phyloP scores from a whole-genome alignment of 805 yeast genomes.

The Pachysolen tannophilus region DNA sequence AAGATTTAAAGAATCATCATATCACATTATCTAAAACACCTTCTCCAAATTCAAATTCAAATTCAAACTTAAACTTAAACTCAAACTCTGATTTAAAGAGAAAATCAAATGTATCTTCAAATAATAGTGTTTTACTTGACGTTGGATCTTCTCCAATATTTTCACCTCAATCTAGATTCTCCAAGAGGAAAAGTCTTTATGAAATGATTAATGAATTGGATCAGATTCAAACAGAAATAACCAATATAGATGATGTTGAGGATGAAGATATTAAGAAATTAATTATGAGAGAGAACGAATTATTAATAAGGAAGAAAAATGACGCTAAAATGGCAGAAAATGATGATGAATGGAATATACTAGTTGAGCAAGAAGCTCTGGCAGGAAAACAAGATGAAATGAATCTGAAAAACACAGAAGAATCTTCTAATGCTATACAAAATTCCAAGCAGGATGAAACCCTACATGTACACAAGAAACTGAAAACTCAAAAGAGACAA shows the following conservation, averaged over 20 bases:
- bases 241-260: slow-evolving; percentile 13
- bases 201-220: slow-evolving; percentile 40
- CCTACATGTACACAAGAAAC: slow-evolving; percentile 17
- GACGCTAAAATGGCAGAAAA: slow-evolving; percentile 15
- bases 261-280: slow-evolving; percentile 12
- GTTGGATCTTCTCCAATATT: slow-evolving; percentile 25
- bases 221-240: slow-evolving; percentile 22
- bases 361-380: background rate
- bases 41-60: too few relatives aligned
- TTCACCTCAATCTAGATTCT: slow-evolving; percentile 5
- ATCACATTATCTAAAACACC: too few relatives aligned
- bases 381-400: background rate
- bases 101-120: background rate
- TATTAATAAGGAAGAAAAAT: slow-evolving; percentile 11
- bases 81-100: too few relatives aligned
- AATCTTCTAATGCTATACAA: background rate
- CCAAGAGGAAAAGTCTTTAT: slow-evolving; percentile 21
- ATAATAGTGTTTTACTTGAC: background rate
- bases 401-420: too few relatives aligned
- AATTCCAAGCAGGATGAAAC: slow-evolving; percentile 8
- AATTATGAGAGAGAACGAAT: slow-evolving; percentile 11
- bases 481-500: slow-evolving; percentile 42
- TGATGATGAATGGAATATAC: slow-evolving; percentile 10
- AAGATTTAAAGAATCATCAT: too few relatives aligned
- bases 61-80: too few relatives aligned